Base-by-base conservation (phyloP, 2,329 filamentous ascomycete species). In the Aureobasidium uvarum region DNA sequence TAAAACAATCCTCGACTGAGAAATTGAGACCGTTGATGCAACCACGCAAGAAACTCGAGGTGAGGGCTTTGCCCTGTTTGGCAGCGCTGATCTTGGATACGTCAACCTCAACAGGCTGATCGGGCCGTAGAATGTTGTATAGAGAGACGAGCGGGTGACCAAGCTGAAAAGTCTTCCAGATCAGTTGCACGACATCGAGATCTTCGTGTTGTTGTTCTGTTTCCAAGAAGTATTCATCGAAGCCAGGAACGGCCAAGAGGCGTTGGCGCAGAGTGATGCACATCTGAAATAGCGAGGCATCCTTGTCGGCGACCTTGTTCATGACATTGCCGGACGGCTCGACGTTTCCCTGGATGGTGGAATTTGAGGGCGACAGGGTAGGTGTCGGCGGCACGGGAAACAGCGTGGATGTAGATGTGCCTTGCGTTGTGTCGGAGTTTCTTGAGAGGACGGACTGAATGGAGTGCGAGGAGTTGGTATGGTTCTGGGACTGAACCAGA, bases 271-370 rank as follows among this genome's bases (percentile, higher is more conserved):
- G 82, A 63, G 89, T 87, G 70, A 96, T 85, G 76, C 95, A 98
- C 77, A 96, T 96, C 78, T 98, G 94, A 78, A 96, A 99, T 28
- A 99, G 86, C 13, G 93, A 97, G 67, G 89, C 85, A 65, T 91
- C 91, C 70, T 95, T 93, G 76, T 96, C 93, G 75, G 93, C 95
- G 76, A 91, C 90, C 78, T 94, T 91, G 79, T 99, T 99, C 83
- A 99, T 96, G 76, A 99, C 96, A 77, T 96, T 97, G 76, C 90
- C 85, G 67, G 90, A 92, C 67, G 92, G 90, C 72, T 91, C 81
- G 68, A 93, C 85, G 67, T 85, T 85, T 52, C 86, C 86, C 67
- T 82, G 85, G 54, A 82, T 79, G 77, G 38, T 36, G 20, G 63
- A 58, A 78, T 77, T 58, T 64, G 68, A 50, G 50, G 70, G 70